Percentiles rank a stretch among this genome's conserved stretches.
These are phyloP conservation scores for Candida glaebosa DNA, from an alignment of 805 yeast species.

Conservation along the genomic window DNA sequence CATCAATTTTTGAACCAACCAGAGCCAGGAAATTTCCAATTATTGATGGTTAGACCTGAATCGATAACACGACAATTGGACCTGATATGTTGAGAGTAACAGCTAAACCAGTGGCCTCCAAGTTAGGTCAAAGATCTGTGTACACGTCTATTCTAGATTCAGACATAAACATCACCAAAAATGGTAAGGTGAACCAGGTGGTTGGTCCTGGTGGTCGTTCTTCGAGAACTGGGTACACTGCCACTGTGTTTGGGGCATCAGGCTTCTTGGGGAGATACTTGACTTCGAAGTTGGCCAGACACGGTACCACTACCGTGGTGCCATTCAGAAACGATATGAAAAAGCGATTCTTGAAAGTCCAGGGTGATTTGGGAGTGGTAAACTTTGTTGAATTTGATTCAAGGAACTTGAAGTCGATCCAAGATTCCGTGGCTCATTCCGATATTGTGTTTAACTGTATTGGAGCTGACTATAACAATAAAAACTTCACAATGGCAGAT, in stretches of 20 bases:
- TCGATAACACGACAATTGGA: not conserved
- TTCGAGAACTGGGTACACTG: constrained; percentile 83
- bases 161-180: constrained; percentile 70
- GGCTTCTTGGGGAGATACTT: constrained; percentile 78
- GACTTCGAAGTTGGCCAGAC: constrained; percentile 69
- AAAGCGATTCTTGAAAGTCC: constrained; percentile 72
- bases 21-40: constrained; percentile 11
- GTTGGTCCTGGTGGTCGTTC: constrained; percentile 79
- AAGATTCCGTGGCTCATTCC: constrained; percentile 72
- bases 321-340: constrained; percentile 83
- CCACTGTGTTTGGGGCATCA: constrained; percentile 81
- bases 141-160: constrained; percentile 42
- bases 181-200: constrained; percentile 71
- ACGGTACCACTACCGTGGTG: constrained; percentile 72
- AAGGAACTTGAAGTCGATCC: constrained; percentile 71
- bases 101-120: constrained; percentile 13
- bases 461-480: constrained; percentile 73
- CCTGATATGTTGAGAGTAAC: constrained; percentile 25
- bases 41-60: not conserved
- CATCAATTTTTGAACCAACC: constrained; percentile 25
- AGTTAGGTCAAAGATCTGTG: constrained; percentile 25
- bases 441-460: constrained; percentile 80
- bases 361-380: constrained; percentile 86
- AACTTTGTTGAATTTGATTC: constrained; percentile 80
- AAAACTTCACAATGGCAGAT: constrained; percentile 79